Base-by-base conservation (phyloP, 108 stramenopile species). In the Mediolabrus comicus region DNA sequence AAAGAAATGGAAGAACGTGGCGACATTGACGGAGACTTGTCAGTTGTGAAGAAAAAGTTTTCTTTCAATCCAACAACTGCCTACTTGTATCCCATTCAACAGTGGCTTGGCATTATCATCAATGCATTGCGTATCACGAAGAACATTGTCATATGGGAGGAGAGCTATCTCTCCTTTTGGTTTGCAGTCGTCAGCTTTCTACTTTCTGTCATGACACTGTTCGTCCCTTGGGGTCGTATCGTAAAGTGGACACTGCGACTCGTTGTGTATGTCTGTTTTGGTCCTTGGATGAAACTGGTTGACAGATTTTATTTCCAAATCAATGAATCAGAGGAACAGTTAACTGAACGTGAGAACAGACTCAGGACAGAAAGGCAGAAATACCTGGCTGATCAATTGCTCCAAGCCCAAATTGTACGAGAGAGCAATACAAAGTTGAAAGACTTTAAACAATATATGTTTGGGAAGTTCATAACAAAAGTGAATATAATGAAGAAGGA, bases 241-340 rank as follows among this genome's bases (percentile, higher is more conserved):
- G 43, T 87, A 2, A 72, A 63, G 58, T 92, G 91, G 91, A 69
- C 74, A 11, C 56, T 84, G 16, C 65, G 91, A 30, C 57, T 89
- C 46, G 39, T 86, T 39, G 88, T 83, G 5, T 88, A 85, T 85
- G 39, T 71, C 6, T 17, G 80, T n/a, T 86, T 88, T 71, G 91
- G 91, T 8, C 91, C 91, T 17, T 92, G 88, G 91, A 92, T 92
- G 91, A 92, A 85, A 61, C 46, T 86, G 33, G 56, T 85, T 7
- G 92, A 94, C 58, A 58, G 83, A 0, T 88, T 71, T 56, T 83
- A 85, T 59, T 53, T 82, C 32, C 70, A 72, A 49, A 30, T 85
- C 28, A 60, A 83, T 19, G 76, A 74, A 33, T 81, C 82, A 9
- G 84, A 85, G n/a, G 46, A 49, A 49, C 6, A 4, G 7, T 70